A percentile compares a stretch with the other conserved stretches of the same genome.
Evolutionary conservation across 2,329 filamentous ascomycete genomes (phyloP).

Genomic region (Didymellaceae sp.): DNA sequence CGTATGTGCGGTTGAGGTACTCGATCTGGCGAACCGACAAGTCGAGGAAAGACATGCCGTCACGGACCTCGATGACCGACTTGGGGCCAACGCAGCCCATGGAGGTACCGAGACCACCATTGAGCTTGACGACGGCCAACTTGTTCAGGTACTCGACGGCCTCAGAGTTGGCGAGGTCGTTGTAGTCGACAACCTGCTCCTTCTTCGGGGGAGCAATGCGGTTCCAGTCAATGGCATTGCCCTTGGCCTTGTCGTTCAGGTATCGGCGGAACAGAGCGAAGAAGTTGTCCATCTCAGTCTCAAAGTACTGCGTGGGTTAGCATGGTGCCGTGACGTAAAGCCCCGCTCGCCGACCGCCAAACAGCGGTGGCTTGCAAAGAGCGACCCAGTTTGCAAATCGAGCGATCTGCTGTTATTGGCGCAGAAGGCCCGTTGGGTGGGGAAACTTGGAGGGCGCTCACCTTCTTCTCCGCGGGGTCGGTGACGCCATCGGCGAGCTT

Average conservation of each 20-base stretch:
- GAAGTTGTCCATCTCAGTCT: slow-evolving; percentile 99
- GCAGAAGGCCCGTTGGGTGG: not conserved
- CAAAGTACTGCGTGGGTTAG: slow-evolving; percentile 72
- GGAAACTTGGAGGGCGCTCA: slow-evolving; percentile 48
- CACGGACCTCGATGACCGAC: slow-evolving; percentile 98
- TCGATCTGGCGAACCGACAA: slow-evolving; percentile 98
- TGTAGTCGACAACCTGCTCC: slow-evolving; percentile 94
- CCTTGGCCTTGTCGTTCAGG: slow-evolving; percentile 98
- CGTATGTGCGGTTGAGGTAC: slow-evolving; percentile 97
- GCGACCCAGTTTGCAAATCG: not conserved
- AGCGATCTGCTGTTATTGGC: not conserved
- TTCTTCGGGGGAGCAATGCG: slow-evolving; percentile 93
- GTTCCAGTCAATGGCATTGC: slow-evolving; percentile 94
- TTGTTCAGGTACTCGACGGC: slow-evolving; percentile 96
- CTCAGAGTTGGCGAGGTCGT: slow-evolving; percentile 85
- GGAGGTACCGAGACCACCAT: slow-evolving; percentile 97
- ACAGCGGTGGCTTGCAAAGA: slow-evolving; percentile 3
- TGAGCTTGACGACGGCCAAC: slow-evolving; percentile 97
- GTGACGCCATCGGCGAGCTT: slow-evolving; percentile 87
- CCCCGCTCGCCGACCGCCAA: slow-evolving; percentile 15
- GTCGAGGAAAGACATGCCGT: slow-evolving; percentile 99
- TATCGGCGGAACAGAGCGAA: slow-evolving; percentile 98
- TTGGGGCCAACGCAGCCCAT: slow-evolving; percentile 99
- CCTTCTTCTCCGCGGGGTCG: slow-evolving; percentile 80
- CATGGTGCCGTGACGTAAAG: slow-evolving; percentile 19